phyloP scores from a whole-genome alignment of 2,329 filamentous ascomycete species.

The Emydomyces testavorans region DNA sequence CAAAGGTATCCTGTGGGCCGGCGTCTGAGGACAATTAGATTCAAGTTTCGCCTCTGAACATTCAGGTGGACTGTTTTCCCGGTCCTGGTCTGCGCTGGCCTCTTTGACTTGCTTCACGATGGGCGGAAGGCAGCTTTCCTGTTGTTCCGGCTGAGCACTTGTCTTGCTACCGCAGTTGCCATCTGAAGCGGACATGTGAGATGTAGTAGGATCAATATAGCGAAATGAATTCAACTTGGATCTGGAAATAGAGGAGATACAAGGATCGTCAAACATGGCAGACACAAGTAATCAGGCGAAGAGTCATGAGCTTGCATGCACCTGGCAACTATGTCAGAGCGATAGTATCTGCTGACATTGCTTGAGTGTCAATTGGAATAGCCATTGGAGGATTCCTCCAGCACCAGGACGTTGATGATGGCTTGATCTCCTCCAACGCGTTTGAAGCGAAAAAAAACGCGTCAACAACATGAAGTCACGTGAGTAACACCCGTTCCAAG shows the following conservation, averaged over 20 bases:
- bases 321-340: no score
- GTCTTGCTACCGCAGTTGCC: background rate
- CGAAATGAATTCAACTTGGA: constrained; percentile 30
- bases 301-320: no score
- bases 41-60: constrained; percentile 21
- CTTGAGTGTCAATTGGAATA: no score
- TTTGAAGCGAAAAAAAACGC: background rate
- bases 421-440: background rate
- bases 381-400: no score
- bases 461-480: background rate
- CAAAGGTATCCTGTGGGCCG: constrained; percentile 47
- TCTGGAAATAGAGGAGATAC: constrained; percentile 25
- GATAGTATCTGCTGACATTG: no score
- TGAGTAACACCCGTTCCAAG: background rate
- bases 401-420: no score
- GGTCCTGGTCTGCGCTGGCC: background rate
- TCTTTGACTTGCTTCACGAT: background rate
- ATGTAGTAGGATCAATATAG: constrained; percentile 7
- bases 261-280: constrained; percentile 11
- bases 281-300: no score
- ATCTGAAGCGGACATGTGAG: constrained; percentile 4
- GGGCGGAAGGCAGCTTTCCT: background rate
- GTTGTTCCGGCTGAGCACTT: background rate
- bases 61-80: constrained; percentile 10
- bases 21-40: constrained; percentile 45